Base-by-base conservation (phyloP, 208 protist species). In the Acanthamoeba royreba region DNA sequence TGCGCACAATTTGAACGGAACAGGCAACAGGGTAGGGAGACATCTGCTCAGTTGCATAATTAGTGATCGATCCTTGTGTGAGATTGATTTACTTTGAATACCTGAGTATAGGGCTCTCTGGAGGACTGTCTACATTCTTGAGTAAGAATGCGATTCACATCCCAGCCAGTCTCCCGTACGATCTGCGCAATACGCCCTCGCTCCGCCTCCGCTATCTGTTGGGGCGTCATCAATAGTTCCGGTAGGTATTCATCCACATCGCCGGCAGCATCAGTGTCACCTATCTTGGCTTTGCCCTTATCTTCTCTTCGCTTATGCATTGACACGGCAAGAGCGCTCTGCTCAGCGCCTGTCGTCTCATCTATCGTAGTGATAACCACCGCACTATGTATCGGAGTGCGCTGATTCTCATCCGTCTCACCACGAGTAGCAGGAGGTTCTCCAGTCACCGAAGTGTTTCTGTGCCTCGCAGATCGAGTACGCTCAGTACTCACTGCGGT, bases 81-180 rank as follows among this genome's bases (percentile, higher is more conserved):
- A n/a, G n/a, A n/a, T n/a, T n/a, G n/a, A n/a, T n/a, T n/a, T n/a
- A n/a, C n/a, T n/a, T n/a, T n/a, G n/a, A n/a, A n/a, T 83, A 52
- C 72, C 72, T 83, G 72, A 13, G 72, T 83, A 45, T 83, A 83
- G 25, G 72, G 72, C 8, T 47, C 72, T 4, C 43, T 38, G 2
- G 42, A 42, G 25, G 72, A 83, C n/a, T 19, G 5, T 38, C 72
- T 38, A 45, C 72, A 83, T 31, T 83, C 72, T 1, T 83, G 31
- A 45, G 72, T 83, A n/a, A 83, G 72, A 15, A 83, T 47, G 72
- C 72, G 72, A 45, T 83, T 83, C 43, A 83, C 72, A 45, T 83
- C 72, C 72, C 72, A 83, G 25, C 72, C 72, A 9, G 40, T 49
- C 2, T 83, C 72, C 31, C 46, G 17, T 0, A 83, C 72, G 5